These are phyloP conservation scores for Thuidium tamariscinum DNA, from an alignment of 225 moss, liverwort and hornwort genomes.

Conservation along the genomic window DNA sequence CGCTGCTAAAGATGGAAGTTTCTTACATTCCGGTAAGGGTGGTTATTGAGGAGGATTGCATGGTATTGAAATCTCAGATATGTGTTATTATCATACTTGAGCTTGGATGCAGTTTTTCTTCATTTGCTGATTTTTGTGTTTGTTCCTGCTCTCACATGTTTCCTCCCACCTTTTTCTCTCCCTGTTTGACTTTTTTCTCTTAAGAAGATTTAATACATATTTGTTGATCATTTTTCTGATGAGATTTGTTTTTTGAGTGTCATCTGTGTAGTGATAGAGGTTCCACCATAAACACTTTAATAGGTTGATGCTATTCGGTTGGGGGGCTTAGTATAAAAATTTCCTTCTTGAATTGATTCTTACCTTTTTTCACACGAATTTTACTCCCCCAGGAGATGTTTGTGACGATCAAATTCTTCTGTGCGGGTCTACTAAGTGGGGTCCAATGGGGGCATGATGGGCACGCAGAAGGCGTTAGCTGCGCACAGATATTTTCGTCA, in stretches of 20 bases:
- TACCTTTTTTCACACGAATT: background rate
- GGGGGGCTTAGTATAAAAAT: background rate
- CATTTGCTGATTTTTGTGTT: background rate
- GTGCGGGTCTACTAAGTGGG: constrained; percentile 27
- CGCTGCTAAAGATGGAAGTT: background rate
- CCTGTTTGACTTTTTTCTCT: background rate
- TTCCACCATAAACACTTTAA: background rate
- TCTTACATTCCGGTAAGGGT: background rate
- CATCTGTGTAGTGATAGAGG: background rate
- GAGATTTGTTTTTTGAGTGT: background rate
- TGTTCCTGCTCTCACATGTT: background rate
- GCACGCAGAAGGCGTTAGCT: constrained; percentile 53
- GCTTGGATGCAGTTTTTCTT: background rate
- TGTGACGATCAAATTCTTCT: constrained; percentile 14
- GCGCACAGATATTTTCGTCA: constrained; percentile 15
- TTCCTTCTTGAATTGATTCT: background rate
- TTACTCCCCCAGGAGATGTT: constrained; percentile 10
- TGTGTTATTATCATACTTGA: background rate
- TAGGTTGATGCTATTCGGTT: background rate
- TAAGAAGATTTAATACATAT: background rate
- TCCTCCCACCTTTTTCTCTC: background rate
- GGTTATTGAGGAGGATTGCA: background rate
- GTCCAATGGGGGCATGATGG: constrained; percentile 37
- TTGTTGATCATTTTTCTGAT: background rate
- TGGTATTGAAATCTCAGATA: background rate